Percentiles rank a stretch among this genome's conserved stretches.
These are phyloP conservation scores for Colletotrichum noveboracense DNA, from an alignment of 2,329 filamentous ascomycete species.

Conservation along the genomic window DNA sequence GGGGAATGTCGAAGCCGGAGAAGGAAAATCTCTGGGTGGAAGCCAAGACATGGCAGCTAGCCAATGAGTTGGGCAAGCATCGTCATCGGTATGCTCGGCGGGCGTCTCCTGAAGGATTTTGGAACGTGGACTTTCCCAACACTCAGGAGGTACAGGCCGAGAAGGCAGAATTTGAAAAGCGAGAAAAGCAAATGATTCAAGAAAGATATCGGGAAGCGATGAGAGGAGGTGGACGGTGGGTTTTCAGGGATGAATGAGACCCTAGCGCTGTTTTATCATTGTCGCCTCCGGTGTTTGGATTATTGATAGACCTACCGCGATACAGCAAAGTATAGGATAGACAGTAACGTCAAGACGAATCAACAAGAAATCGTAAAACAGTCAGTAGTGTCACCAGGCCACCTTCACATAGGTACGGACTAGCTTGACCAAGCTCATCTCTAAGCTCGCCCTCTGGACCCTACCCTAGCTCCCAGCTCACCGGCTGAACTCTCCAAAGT, in stretches of 20 bases:
- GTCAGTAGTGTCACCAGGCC: not conserved
- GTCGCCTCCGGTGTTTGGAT: not conserved
- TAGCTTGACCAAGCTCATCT: not conserved
- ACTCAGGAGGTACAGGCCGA: slow-evolving; percentile 81
- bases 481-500: not conserved
- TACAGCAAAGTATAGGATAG: not conserved
- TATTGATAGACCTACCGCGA: not conserved
- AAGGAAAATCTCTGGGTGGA: slow-evolving; percentile 73
- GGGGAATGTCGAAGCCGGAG: slow-evolving; percentile 63
- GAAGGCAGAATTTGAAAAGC: slow-evolving; percentile 65
- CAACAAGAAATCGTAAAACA: not conserved
- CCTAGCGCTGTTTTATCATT: not conserved
- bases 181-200: slow-evolving; percentile 69
- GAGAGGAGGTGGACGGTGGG: slow-evolving; percentile 76
- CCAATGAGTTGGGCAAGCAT: slow-evolving; percentile 80
- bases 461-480: not conserved
- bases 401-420: not conserved
- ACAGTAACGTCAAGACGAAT: not conserved
- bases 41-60: slow-evolving; percentile 75
- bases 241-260: slow-evolving; percentile 78
- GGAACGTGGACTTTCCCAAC: slow-evolving; percentile 86
- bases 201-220: slow-evolving; percentile 84
- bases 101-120: slow-evolving; percentile 84
- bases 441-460: not conserved
- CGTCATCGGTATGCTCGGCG: slow-evolving; percentile 74